Percentiles rank a stretch among this genome's conserved stretches.
phyloP scores from a whole-genome alignment of 306 rosid species.

The Corylus heterophylla region DNA sequence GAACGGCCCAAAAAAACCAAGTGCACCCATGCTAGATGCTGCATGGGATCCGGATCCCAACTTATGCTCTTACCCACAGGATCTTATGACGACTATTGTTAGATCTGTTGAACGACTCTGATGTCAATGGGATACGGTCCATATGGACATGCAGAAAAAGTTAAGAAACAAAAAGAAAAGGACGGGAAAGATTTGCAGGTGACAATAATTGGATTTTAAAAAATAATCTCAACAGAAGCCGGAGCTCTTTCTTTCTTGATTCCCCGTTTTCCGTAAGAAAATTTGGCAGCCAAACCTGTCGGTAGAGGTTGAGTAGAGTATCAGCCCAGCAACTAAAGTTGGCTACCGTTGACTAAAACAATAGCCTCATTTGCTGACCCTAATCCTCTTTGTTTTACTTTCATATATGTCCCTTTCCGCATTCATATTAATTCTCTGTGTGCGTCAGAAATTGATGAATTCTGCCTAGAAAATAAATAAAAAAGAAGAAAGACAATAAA shows the following conservation, averaged over 20 bases:
- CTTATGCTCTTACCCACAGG: too few relatives aligned
- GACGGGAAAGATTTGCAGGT: neutral
- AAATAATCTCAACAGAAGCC: neutral
- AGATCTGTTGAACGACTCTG: neutral
- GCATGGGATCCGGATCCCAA: too few relatives aligned
- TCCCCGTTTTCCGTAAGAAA: neutral
- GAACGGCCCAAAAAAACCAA: too few relatives aligned
- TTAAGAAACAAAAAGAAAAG: neutral
- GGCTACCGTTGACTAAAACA: neutral
- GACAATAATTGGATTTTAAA: neutral
- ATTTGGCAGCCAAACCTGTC: neutral
- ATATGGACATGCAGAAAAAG: neutral
- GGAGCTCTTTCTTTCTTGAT: neutral
- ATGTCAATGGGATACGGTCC: neutral
- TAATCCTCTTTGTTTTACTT: neutral
- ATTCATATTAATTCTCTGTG: neutral
- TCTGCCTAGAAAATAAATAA: neutral
- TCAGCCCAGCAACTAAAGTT: neutral
- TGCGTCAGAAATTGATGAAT: neutral
- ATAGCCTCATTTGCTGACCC: neutral
- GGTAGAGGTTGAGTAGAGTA: neutral
- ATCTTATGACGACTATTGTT: too few relatives aligned
- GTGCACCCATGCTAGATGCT: too few relatives aligned
- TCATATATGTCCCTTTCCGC: neutral
- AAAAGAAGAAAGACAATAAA: too few relatives aligned